Conservation (phyloP, 129 eudicot species). For the Flaveria bidentis region DNA sequence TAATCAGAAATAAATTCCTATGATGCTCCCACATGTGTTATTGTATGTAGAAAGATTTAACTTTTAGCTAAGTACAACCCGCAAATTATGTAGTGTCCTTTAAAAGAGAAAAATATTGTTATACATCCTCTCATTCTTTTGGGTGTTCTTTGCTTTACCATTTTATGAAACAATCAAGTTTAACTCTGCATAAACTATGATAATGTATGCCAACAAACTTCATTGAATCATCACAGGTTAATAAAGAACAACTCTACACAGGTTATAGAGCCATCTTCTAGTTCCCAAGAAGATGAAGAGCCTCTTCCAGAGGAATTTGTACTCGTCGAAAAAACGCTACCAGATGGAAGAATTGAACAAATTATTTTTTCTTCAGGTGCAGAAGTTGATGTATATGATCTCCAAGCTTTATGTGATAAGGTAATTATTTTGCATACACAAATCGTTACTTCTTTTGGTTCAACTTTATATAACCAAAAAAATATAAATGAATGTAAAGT, state of each 20-base stretch:
- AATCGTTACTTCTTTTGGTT: constrained; percentile 8
- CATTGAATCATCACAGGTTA: constrained; percentile 50
- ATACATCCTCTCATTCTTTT: neutral
- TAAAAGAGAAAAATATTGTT: constrained; percentile 8
- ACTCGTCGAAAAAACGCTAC: constrained; percentile 67
- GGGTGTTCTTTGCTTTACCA: constrained; percentile 12
- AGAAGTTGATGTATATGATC: constrained; percentile 77
- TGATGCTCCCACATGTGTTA: neutral
- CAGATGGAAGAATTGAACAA: constrained; percentile 81
- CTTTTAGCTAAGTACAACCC: neutral
- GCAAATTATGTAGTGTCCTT: neutral
- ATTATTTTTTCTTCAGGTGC: constrained; percentile 95
- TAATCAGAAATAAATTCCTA: constrained; percentile 12
- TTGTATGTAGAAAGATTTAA: neutral
- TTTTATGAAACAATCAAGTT: constrained; percentile 8
- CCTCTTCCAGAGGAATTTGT: constrained; percentile 84
- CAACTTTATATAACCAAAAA: neutral
- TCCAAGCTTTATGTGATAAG: constrained; percentile 89
- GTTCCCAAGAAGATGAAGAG: constrained; percentile 65
- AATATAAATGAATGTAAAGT: neutral
- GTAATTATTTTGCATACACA: constrained; percentile 38
- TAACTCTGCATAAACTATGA: constrained; percentile 14
- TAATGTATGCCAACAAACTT: constrained; percentile 22
- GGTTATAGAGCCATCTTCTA: constrained; percentile 68
- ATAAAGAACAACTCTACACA: constrained; percentile 74